These are phyloP conservation scores for Yamadazyma triangularis DNA, from an alignment of 1,139 yeast genomes.

Conservation along the genomic window DNA sequence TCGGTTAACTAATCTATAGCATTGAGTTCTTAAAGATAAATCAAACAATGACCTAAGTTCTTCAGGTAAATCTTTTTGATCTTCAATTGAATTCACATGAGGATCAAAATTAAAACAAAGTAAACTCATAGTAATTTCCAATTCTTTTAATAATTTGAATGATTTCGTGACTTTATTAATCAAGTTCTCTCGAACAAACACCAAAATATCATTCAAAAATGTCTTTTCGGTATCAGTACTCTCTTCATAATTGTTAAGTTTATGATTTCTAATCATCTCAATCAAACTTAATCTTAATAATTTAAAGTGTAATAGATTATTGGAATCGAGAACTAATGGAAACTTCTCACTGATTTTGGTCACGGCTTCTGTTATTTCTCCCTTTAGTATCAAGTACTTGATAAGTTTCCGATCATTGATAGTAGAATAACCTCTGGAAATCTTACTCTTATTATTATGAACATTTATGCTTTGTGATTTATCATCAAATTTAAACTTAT, in stretches of 20 bases:
- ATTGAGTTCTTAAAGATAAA: conserved; percentile 49
- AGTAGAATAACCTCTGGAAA: conserved; percentile 40
- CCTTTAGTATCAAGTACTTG: conserved; percentile 44
- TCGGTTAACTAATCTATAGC: conserved; percentile 57
- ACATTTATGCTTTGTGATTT: conserved; percentile 1
- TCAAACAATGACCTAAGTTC: conserved; percentile 50
- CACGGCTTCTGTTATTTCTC: conserved; percentile 47
- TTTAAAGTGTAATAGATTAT: conserved; percentile 59
- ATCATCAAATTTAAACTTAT: conserved; percentile 10
- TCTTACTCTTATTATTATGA: conserved; percentile 8
- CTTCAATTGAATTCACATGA: conserved; percentile 23
- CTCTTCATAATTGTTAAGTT: conserved; percentile 19
- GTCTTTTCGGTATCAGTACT: conserved; percentile 30
- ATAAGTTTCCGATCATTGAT: conserved; percentile 47
- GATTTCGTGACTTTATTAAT: conserved; percentile 54
- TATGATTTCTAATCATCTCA: conserved; percentile 58
- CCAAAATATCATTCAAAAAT: conserved; percentile 53
- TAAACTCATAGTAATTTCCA: conserved; percentile 69
- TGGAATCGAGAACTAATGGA: conserved; percentile 52
- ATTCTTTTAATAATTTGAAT: conserved; percentile 49
- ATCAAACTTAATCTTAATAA: conserved; percentile 55
- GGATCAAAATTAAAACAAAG: conserved; percentile 51
- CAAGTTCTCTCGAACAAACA: conserved; percentile 58
- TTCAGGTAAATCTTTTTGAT: conserved; percentile 46
- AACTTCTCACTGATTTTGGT: conserved; percentile 41